phyloP scores from a whole-genome alignment of 176 grass and related monocot genomes.

The Cocos nucifera region DNA sequence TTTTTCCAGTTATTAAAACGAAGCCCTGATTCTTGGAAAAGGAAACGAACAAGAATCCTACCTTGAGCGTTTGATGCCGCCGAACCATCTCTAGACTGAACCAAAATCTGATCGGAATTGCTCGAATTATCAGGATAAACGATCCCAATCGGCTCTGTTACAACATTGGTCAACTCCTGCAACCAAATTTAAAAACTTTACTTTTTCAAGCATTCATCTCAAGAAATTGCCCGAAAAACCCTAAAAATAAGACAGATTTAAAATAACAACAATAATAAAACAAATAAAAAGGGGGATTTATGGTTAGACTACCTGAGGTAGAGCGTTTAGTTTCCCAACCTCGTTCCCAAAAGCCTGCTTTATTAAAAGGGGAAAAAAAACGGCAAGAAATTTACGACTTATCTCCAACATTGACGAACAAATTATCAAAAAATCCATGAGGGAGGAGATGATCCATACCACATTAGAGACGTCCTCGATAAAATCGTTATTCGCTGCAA shows the following conservation, averaged over 20 bases:
- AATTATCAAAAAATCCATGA: not conserved
- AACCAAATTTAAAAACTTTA: slow-evolving; percentile 3
- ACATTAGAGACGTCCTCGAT: slow-evolving; percentile 8
- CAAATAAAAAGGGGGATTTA: too few relatives aligned
- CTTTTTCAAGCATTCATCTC: not conserved
- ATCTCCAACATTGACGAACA: not conserved
- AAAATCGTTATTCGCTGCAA: slow-evolving; percentile 19
- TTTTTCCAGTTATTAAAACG: not conserved
- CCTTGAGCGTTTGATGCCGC: not conserved
- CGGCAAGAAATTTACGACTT: not conserved
- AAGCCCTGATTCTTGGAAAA: not conserved
- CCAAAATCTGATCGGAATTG: slow-evolving; percentile 6
- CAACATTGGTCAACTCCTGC: slow-evolving; percentile 10
- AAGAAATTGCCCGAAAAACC: not conserved
- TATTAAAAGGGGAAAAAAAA: not conserved
- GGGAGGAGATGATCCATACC: slow-evolving; percentile 1
- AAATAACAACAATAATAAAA: not conserved
- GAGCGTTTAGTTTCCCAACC: not conserved
- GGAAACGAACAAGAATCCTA: not conserved
- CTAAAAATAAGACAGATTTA: not conserved
- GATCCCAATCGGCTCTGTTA: slow-evolving; percentile 19
- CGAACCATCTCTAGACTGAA: not conserved
- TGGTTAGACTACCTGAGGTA: not conserved
- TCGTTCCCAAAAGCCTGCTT: slow-evolving; percentile 1
- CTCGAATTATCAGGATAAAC: slow-evolving; percentile 2